Evolutionary conservation across 73 alveolate genomes (phyloP), one percentile per base, ranked within the genome.

Genomic region (Paramecium bursaria): DNA sequence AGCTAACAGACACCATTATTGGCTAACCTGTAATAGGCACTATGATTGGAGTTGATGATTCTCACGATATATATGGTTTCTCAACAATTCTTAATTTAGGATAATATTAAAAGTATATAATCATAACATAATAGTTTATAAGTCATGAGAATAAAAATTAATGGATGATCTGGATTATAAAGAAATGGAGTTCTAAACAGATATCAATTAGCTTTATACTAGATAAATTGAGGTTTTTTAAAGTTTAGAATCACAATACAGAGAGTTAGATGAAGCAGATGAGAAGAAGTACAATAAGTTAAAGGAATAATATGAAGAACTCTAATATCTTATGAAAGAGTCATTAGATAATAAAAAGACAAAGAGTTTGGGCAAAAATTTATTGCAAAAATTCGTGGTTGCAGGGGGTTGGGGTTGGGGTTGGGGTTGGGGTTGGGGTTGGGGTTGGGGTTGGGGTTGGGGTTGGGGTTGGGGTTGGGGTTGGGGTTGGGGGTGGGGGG

Each of bases 231-330:
- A 67, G 21, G 82, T 67, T 1, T 53, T 57, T 14, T 67, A 67
- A 42, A 33, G 55, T 3, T 42, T 67, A 15, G 82, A 67, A 39
- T 26, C 27, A 11, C 10, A 67, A 67, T 67, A 67, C 21, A 67
- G 44, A 67, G 82, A 67, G 22, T 67, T 67, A 67, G 82, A 67
- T 67, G 57, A 67, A 7, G 82, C 82, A 9, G 82, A 53, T 1
- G 82, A 67, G 22, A 67, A 42, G 21, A 67, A 67, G 44, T 67
- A 67, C 22, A 42, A 17, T 19, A 67, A 67, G 44, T 67, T 67
- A n/a, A 67, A 67, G 23, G 5, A 47, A 2, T 67, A 67, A 44
- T 67, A 67, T 39, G 82, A 67, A 15, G 82, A 67, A 4, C 35
- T 67, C 4, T 67, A 67, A 67, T 35, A 17, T 25, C 33, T 67